Base-by-base conservation (phyloP, 805 yeast species). In the Metschnikowia rubicola region DNA sequence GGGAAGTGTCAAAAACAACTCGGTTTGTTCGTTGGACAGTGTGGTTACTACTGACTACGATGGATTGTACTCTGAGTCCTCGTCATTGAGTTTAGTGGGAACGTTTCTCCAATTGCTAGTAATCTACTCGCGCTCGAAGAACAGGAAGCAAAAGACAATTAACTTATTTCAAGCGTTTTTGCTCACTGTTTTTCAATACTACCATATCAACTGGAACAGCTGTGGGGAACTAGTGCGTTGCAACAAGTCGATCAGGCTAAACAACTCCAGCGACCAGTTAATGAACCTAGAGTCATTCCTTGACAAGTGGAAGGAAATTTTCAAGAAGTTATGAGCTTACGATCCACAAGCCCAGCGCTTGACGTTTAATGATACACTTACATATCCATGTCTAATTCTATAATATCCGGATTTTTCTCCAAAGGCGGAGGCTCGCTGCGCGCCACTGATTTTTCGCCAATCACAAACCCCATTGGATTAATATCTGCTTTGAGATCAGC, bases 341-440 rank as follows among this genome's bases (percentile, higher is more conserved):
- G 29, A 44, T 4, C n/a, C 35, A n/a, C 41, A 13, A 21, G 41
- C 41, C n/a, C n/a, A 28, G 9, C 15, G 39, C 39, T 35, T 34
- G 29, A 30, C 30, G 5, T 15, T 33, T 34, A 44, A 34, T 44
- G 43, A 44, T 17, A 34, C 19, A 12, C 10, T 50, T 50, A 60
- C 61, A 59, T 57, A 44, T 63, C 68, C 75, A 72, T 68, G 48
- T 82, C 86, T 37, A 84, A 56, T 19, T 80, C 86, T 37, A 84
- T 81, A 37, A 77, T 81, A 55, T 83, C 86, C 1, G 84, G 81
- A 57, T 84, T 83, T n/a, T 28, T 26, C n/a, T 17, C 32, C 37
- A 10, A 36, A n/a, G 33, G 17, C 15, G 30, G 39, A 8, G 38
- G 37, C 26, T 32, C 12, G 34, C 26, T 51, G 4, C 42, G 37